Evolutionary conservation across 2,329 filamentous ascomycete species (phyloP).

Genomic region (Periconia sp.): DNA sequence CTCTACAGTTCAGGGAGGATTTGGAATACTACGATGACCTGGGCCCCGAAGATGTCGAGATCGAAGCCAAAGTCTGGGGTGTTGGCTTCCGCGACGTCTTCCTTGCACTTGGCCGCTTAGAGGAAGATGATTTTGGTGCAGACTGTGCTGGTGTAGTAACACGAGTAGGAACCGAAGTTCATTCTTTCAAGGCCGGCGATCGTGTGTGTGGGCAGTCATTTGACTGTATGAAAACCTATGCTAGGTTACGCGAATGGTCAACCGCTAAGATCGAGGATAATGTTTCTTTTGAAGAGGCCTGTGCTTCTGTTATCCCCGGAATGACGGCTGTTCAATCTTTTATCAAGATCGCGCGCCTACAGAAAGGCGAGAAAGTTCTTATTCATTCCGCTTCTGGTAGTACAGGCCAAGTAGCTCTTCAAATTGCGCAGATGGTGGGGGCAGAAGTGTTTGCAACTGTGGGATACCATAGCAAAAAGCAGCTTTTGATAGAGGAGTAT

Average conservation of each 20-base stretch:
- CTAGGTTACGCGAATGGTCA: background rate
- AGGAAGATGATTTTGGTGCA: conserved; percentile 7
- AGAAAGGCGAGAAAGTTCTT: conserved; percentile 26
- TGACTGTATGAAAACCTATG: background rate
- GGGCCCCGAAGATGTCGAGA: conserved; percentile 8
- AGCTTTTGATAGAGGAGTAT: conserved; percentile 9
- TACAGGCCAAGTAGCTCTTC: conserved; percentile 18
- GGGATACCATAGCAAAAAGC: conserved; percentile 12
- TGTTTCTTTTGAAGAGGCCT: conserved; percentile 11
- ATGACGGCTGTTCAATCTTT: conserved; percentile 19
- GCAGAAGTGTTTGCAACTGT: conserved; percentile 23
- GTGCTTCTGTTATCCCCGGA: background rate
- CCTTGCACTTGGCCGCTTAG: conserved; percentile 28
- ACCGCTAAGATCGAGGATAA: background rate
- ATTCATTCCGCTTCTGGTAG: conserved; percentile 26
- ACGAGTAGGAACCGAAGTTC: conserved; percentile 4
- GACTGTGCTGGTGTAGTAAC: conserved; percentile 9
- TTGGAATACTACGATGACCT: conserved; percentile 2
- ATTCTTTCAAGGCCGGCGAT: conserved; percentile 6
- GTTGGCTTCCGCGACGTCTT: conserved; percentile 18
- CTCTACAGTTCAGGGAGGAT: conserved; percentile 7
- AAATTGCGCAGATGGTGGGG: conserved; percentile 13
- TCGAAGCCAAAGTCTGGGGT: conserved; percentile 6
- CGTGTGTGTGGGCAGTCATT: background rate
- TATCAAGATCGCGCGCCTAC: conserved; percentile 21